Evolutionary conservation across 2,329 filamentous ascomycete genomes (phyloP).

Genomic region (Bipolaris gigantea): DNA sequence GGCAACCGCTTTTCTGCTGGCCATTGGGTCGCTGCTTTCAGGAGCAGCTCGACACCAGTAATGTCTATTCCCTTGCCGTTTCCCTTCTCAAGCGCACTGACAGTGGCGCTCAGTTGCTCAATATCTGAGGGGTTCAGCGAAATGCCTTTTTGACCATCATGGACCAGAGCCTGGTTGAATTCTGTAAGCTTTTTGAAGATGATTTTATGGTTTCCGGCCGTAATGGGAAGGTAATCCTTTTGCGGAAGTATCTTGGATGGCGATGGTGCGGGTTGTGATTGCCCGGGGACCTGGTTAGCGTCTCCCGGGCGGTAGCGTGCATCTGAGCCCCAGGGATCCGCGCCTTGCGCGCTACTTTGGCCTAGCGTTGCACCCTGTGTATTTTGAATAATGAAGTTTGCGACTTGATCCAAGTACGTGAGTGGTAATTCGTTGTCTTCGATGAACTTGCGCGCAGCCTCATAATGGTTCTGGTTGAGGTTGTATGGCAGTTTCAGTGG

Average conservation of each 20-base stretch:
- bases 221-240: constrained; percentile 75
- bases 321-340: constrained; percentile 78
- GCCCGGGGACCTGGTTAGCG: constrained; percentile 42
- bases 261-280: constrained; percentile 41
- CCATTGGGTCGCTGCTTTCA: constrained; percentile 78
- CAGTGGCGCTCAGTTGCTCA: constrained; percentile 62
- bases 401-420: constrained; percentile 85
- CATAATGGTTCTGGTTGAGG: constrained; percentile 87
- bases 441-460: constrained; percentile 88
- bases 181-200: constrained; percentile 77
- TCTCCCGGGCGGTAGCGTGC: constrained; percentile 77
- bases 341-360: constrained; percentile 53
- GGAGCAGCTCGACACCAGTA: constrained; percentile 63
- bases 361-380: constrained; percentile 86
- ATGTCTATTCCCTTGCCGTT: constrained; percentile 46
- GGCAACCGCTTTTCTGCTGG: constrained; percentile 78
- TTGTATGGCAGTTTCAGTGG: constrained; percentile 94
- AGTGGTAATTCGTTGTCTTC: constrained; percentile 85
- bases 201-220: constrained; percentile 68
- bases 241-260: constrained; percentile 71
- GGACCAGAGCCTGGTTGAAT: constrained; percentile 72
- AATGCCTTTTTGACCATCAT: constrained; percentile 70
- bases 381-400: constrained; percentile 88
- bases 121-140: constrained; percentile 75
- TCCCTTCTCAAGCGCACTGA: constrained; percentile 63